Conservation (phyloP, 2,329 filamentous ascomycete genomes). For the Beauveria sp. region DNA sequence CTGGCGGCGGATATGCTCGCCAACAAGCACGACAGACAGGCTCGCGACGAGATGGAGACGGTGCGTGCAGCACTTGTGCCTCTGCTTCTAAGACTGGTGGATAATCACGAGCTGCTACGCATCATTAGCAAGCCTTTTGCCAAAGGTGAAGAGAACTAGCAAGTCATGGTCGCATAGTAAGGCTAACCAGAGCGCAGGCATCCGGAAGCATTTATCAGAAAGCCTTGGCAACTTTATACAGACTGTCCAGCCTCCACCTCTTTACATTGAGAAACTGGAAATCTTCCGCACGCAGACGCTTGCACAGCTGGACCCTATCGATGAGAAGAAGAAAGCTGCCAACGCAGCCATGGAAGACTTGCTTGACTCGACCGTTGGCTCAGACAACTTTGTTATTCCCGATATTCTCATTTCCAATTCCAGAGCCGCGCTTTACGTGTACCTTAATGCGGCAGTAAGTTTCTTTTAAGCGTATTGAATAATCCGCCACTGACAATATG, state of each 20-base stretch:
- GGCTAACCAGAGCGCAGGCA: slow-evolving; percentile 24
- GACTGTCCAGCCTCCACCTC: slow-evolving; percentile 48
- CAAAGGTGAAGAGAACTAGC: slow-evolving; percentile 36
- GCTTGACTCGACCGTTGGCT: slow-evolving; percentile 47
- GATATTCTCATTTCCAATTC: slow-evolving; percentile 69
- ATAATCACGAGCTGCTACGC: slow-evolving; percentile 48
- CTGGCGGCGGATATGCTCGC: slow-evolving; percentile 42
- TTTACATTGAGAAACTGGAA: slow-evolving; percentile 47
- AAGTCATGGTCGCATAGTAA: neutral
- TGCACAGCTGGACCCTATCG: slow-evolving; percentile 44
- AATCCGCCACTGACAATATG: neutral
- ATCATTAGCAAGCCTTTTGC: slow-evolving; percentile 45
- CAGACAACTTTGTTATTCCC: slow-evolving; percentile 46
- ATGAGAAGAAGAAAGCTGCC: slow-evolving; percentile 42
- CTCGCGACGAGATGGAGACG: slow-evolving; percentile 50
- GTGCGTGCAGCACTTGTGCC: slow-evolving; percentile 57
- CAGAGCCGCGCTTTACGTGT: slow-evolving; percentile 76
- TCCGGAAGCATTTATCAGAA: slow-evolving; percentile 41
- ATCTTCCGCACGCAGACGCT: slow-evolving; percentile 51
- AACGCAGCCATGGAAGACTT: slow-evolving; percentile 48
- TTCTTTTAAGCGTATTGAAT: neutral
- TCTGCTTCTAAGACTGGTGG: slow-evolving; percentile 53
- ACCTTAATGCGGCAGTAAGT: slow-evolving; percentile 71
- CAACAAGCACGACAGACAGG: slow-evolving; percentile 34
- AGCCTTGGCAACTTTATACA: slow-evolving; percentile 47